These are phyloP conservation scores for Candida maesae DNA, from an alignment of 805 yeast species.

Conservation along the genomic window DNA sequence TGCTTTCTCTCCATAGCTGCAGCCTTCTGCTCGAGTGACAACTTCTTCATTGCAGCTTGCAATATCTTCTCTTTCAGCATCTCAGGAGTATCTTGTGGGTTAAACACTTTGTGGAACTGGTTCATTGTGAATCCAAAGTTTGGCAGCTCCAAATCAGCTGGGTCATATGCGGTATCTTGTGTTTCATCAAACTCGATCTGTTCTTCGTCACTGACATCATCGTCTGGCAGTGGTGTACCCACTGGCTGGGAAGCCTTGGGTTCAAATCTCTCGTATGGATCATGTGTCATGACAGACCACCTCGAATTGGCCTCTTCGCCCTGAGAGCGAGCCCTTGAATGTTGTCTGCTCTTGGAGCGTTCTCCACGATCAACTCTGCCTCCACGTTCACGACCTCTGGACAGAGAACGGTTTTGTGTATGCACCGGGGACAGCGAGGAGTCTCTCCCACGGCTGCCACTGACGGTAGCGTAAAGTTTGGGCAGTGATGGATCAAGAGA, in stretches of 20 bases:
- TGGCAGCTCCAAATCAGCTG: constrained; percentile 32
- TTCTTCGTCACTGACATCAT: constrained; percentile 46
- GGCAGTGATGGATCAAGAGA: background rate
- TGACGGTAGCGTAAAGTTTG: background rate
- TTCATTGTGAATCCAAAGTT: constrained; percentile 32
- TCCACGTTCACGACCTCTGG: constrained; percentile 18
- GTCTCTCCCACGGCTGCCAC: constrained; percentile 9
- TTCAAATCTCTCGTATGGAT: constrained; percentile 63
- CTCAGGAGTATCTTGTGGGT: background rate
- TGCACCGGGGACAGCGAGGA: constrained; percentile 9
- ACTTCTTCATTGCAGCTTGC: background rate
- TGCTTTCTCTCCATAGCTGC: constrained; percentile 8
- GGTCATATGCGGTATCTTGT: constrained; percentile 30
- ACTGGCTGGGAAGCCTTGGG: constrained; percentile 21
- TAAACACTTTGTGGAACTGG: constrained; percentile 24
- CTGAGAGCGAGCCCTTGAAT: constrained; percentile 27
- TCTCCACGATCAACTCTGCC: too few relatives aligned
- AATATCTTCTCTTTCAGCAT: background rate
- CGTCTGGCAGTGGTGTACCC: constrained; percentile 19
- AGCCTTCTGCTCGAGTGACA: constrained; percentile 7
- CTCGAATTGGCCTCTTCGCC: constrained; percentile 32
- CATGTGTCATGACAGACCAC: constrained; percentile 68
- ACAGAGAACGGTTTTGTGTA: constrained; percentile 7
- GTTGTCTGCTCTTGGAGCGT: constrained; percentile 12
- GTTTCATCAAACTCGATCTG: constrained; percentile 51